Evolutionary conservation across 225 moss, liverwort and hornwort species (phyloP), one percentile per base, ranked within the genome.

Genomic region (Marchantia polymorpha): DNA sequence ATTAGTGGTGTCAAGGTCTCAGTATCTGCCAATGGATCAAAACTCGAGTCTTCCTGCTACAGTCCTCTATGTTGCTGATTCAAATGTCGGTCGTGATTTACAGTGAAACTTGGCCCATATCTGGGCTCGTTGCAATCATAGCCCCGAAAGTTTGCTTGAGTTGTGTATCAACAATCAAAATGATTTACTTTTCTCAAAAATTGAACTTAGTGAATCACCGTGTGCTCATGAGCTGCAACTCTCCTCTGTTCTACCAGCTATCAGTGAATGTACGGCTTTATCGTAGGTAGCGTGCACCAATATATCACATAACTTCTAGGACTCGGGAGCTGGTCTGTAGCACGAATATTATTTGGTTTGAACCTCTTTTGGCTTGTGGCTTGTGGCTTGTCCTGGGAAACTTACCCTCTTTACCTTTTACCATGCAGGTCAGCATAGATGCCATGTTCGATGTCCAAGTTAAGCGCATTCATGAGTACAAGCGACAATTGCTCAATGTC

Each of bases 381-480:
- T 69, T 19, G 19, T 68, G 48, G 46, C 7, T 69, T 31, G 39
- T 73, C 10, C 14, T 52, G 27, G n/a, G 29, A 0, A 73, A 0
- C 73, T 73, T 53, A 73, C 53, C 15, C 23, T 73, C 27, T 26
- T 26, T 59, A 30, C 39, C 0, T 52, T 22, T 31, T 16, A 58
- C 52, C 73, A 64, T 86, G 66, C 91, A 93, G 95, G 89, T 92
- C 67, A 95, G 92, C 85, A 92, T 92, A 69, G 93, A 95, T 86
- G 95, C 93, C 26, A 93, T 95, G 95, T 95, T 95, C 85, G 95
- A 95, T 79, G 92, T 95, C 17, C 96, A 96, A 91, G 88, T 90
- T 69, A 93, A 93, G 86, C 88, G 90, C 29, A 88, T 93, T 75
- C 91, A 91, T 70, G 88, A 91, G 79, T 93, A 93, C 83, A 93